Evolutionary conservation across 495 filamentous ascomycete genomes (phyloP), one percentile per base, ranked within the genome.

Genomic region (Penicillium odoratum): DNA sequence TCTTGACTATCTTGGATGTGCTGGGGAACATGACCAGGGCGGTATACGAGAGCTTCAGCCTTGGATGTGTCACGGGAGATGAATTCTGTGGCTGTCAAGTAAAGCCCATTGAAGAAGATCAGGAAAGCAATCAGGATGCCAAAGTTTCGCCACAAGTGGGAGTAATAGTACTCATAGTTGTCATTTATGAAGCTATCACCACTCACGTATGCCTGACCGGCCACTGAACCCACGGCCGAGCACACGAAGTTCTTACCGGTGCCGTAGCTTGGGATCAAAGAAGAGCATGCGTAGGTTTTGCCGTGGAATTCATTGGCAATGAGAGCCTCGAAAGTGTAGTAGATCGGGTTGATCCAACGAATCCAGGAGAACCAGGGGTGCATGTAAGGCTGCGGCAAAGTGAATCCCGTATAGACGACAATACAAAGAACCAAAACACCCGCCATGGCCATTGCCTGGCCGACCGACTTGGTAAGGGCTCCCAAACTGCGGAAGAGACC

Each of bases 121-220:
- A 78, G 77, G 61, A 88, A 85, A 3, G 77, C 84, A 54, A 82
- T 71, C 4, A 88, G 73, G 56, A 90, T 81, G 3, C 84, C 86
- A 50, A 83, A 73, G 52, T 88, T 87, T 6, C 85, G 68, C 86
- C 86, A 89, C 1, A 87, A 57, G 57, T 88, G 82, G 0, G 68
- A 69, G 46, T 79, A 74, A 1, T 65, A 66, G 58, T 88, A 88
- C 0, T 63, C 56, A 58, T 79, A 88, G 34, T 78, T 80, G 7
- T 70, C 57, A n/a, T 74, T 53, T 33, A 86, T 79, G 60, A 80
- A 87, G 6, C 66, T 63, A 44, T 75, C 77, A 3, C 84, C 81
- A 28, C 58, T 68, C 3, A 88, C 83, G 48, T 56, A 55, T 0
- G 66, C 56, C 18, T 73, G 63, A 5, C 83, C 85, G 1, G 80